Evolutionary conservation across 2,329 filamentous ascomycete genomes (phyloP), one percentile per base, ranked within the genome.

Genomic region (Plectosphaerella plurivora): DNA sequence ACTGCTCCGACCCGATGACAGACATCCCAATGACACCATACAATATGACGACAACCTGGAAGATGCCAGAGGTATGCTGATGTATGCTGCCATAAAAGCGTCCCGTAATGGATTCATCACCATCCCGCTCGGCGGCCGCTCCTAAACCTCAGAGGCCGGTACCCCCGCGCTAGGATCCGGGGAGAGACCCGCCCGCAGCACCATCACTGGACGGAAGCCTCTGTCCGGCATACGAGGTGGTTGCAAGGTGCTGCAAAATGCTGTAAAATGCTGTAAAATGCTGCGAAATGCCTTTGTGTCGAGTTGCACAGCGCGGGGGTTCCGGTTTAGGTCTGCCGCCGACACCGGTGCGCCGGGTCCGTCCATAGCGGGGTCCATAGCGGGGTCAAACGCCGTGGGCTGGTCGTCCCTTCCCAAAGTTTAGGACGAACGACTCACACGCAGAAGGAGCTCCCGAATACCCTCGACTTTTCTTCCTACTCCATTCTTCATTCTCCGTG

Each of bases 361-460:
- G 51, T 55, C 55, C 50, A 55, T 57, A 41, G 14, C 37, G 37
- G 16, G 16, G 41, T 44, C 41, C 41, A 20, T 44, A 44, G 41
- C 41, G 41, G 41, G 41, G 41, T 44, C 41, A 18, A 33, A 33
- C 28, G 28, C 28, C 28, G 53, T 53, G 45, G 53, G 28, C 28
- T 47, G 28, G 4, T 33, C 3, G 28, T 33, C 9, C 28, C 28
- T 8, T 33, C 9, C 28, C 28, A 9, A 33, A 33, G 28, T 33
- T 12, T 12, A 33, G 28, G 7, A 33, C 9, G 28, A 33, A 33
- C 28, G 28, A 33, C 28, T 33, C 28, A 33, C 28, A 33, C 51
- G 53, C 51, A 51, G 53, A 49, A 49, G 33, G 49, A 25, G 16
- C 50, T 46, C 49, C 51, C 49, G 51, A 55, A 55, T 51, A 41